Base-by-base conservation (phyloP, 2,329 filamentous ascomycete species). In the Didymella exigua region DNA sequence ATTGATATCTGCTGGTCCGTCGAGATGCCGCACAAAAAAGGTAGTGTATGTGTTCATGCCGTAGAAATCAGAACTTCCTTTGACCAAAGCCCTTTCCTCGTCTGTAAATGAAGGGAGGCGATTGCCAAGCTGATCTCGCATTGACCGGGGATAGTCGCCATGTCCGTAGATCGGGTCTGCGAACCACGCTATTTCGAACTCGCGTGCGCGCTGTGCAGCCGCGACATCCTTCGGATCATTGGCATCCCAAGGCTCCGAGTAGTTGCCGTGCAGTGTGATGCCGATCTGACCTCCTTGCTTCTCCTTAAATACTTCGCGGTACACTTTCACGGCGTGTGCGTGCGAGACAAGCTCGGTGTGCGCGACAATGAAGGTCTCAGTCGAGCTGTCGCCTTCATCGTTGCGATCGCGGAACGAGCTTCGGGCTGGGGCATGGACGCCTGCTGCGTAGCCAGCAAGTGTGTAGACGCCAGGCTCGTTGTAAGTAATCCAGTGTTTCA, bases 41-140 rank as follows among this genome's bases (percentile, higher is more conserved):
- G 75, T 71, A 0, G 75, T 76, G 62, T 79, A 79, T 13, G 75
- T 77, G 59, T 79, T 78, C 74, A 78, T 78, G 26, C 76, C 77
- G 45, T 78, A 78, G 21, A 71, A 70, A 14, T 62, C 60, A 5
- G 42, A 46, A 30, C 54, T 58, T 5, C 57, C 57, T 30, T 42
- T 67, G 5, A 78, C 65, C 6, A 78, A 63, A n/a, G 56, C 66
- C 49, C 71, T 73, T 59, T 78, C 76, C 50, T 77, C 75, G 13
- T 69, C 65, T 0, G 76, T 78, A 46, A 78, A 78, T 0, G 53
- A 56, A 0, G 75, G 76, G 9, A 78, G 62, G 11, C 75, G 61
- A 33, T 75, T 71, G 7, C 74, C 76, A 0, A 78, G 51, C 26
- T 62, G 60, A 4, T 44, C 52, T 1, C 76, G 68, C 76, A 78